Conservation (phyloP, 2,329 filamentous ascomycete species). For the Ophiobolus disseminans region DNA sequence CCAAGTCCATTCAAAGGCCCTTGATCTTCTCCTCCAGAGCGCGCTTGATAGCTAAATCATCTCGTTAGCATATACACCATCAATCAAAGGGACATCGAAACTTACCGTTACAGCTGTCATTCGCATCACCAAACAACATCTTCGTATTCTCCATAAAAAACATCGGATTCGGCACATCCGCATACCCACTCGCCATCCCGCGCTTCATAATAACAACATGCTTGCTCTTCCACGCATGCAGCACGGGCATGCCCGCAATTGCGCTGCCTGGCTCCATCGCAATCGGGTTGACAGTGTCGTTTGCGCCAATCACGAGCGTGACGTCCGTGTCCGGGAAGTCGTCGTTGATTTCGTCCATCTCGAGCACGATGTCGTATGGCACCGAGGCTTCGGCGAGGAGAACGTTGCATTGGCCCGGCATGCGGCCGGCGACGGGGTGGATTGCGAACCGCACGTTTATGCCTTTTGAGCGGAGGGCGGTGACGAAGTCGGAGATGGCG, state of each 20-base stretch:
- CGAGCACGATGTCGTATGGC: slow-evolving; percentile 88
- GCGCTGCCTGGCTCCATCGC: slow-evolving; percentile 81
- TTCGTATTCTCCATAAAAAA: slow-evolving; percentile 88
- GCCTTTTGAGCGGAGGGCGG: slow-evolving; percentile 74
- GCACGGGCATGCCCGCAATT: slow-evolving; percentile 90
- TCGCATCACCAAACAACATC: slow-evolving; percentile 93
- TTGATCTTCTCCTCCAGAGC: slow-evolving; percentile 46
- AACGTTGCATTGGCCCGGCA: slow-evolving; percentile 94
- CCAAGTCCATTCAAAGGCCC: slow-evolving; percentile 26
- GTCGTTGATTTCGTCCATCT: slow-evolving; percentile 97
- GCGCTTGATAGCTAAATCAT: slow-evolving; percentile 42
- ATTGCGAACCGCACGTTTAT: slow-evolving; percentile 88
- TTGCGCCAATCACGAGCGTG: slow-evolving; percentile 87
- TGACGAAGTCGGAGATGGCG: slow-evolving; percentile 82
- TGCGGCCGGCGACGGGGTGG: slow-evolving; percentile 86
- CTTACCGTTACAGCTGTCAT: slow-evolving; percentile 75
- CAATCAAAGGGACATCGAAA: not conserved
- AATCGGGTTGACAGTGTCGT: slow-evolving; percentile 92
- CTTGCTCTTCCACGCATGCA: slow-evolving; percentile 94
- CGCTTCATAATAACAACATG: slow-evolving; percentile 94
- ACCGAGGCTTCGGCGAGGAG: slow-evolving; percentile 86
- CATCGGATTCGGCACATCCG: slow-evolving; percentile 92
- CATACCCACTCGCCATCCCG: slow-evolving; percentile 86
- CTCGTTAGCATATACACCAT: slow-evolving; percentile 19
- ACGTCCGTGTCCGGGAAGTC: slow-evolving; percentile 87